A percentile compares a stretch with the other conserved stretches of the same genome.
phyloP scores from a whole-genome alignment of 495 filamentous ascomycete species.

The Podospora bellae-mahoneyi region DNA sequence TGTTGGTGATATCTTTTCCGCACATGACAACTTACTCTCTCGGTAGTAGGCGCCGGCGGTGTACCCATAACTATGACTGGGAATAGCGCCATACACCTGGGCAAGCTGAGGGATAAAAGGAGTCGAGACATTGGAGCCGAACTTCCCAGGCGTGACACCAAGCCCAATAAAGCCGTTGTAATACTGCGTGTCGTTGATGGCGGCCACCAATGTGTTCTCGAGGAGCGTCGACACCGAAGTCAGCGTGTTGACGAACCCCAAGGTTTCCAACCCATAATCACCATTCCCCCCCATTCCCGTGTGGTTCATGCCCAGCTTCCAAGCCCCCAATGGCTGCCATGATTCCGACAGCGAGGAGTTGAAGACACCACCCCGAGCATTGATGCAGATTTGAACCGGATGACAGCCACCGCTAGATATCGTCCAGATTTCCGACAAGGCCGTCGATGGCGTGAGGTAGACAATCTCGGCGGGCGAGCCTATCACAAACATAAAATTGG shows the following conservation, averaged over 20 bases:
- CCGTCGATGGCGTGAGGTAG: constrained; percentile 56
- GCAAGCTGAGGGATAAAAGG: constrained; percentile 45
- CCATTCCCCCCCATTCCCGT: constrained; percentile 51
- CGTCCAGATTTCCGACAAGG: constrained; percentile 56
- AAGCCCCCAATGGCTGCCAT: constrained; percentile 55
- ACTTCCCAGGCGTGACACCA: constrained; percentile 44
- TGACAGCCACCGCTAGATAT: constrained; percentile 51
- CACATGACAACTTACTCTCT: constrained; percentile 29
- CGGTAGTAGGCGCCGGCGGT: constrained; percentile 65
- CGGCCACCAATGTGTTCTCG: constrained; percentile 50
- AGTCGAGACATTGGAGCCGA: constrained; percentile 36
- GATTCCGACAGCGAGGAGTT: constrained; percentile 48
- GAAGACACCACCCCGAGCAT: constrained; percentile 54
- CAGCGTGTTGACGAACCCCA: constrained; percentile 44
- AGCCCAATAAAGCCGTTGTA: constrained; percentile 59
- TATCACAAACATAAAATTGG: constrained; percentile 51
- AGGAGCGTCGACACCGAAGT: constrained; percentile 42
- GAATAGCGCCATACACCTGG: constrained; percentile 49
- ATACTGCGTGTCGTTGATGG: constrained; percentile 53
- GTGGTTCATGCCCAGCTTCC: constrained; percentile 52
- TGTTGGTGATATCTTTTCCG: neutral
- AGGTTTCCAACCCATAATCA: constrained; percentile 58
- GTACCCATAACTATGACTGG: constrained; percentile 63
- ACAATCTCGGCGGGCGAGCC: constrained; percentile 56
- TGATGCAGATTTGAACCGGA: constrained; percentile 38